phyloP scores from a whole-genome alignment of 1,284 basidiomycete species.

The Serendipita sp. region DNA sequence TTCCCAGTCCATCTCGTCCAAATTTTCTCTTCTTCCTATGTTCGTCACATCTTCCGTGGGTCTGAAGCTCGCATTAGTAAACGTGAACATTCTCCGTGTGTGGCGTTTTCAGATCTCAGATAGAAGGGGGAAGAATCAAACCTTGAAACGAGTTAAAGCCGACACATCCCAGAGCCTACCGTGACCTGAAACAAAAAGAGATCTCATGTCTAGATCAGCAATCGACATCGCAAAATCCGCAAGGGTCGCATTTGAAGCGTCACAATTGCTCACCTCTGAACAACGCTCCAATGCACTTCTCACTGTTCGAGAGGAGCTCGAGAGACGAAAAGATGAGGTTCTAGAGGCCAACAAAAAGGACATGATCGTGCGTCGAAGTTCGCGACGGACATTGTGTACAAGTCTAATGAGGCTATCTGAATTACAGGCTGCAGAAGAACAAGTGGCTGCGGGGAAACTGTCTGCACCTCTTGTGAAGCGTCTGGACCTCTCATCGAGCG shows the following conservation, averaged over 20 bases:
- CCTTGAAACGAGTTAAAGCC: not conserved
- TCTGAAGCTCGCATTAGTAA: not conserved
- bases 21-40: not conserved
- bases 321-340: constrained; percentile 48
- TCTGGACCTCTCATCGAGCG: constrained; percentile 69
- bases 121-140: not conserved
- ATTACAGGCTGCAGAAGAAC: constrained; percentile 53
- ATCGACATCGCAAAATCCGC: constrained; percentile 57
- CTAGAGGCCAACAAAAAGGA: constrained; percentile 70
- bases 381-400: not conserved
- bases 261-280: constrained; percentile 57
- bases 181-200: not conserved
- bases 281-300: constrained; percentile 61
- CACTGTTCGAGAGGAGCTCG: constrained; percentile 54
- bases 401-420: constrained; percentile 3
- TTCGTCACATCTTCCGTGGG: not conserved
- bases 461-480: constrained; percentile 71
- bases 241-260: constrained; percentile 70
- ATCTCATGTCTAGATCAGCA: constrained; percentile 16
- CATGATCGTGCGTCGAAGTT: constrained; percentile 40
- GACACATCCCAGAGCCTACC: not conserved
- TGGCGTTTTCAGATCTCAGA: not conserved
- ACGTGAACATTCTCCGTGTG: not conserved
- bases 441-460: constrained; percentile 74
- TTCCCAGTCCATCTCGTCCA: constrained; percentile 24